Evolutionary conservation across 1,139 yeast genomes (phyloP), one percentile per base, ranked within the genome.

Genomic region (Candida sp.): DNA sequence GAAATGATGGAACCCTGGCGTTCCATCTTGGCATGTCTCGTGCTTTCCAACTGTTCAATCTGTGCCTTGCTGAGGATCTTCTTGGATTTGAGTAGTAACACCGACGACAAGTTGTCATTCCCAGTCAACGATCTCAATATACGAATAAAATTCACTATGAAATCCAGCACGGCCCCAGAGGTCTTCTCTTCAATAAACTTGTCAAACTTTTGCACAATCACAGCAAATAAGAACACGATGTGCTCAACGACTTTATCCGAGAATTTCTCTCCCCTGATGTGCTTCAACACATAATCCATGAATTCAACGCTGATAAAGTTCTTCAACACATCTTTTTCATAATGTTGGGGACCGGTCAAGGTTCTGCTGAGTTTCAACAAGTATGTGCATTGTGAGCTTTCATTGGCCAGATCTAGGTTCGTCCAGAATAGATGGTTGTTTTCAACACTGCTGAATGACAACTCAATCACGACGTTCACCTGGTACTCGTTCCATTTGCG

Each of bases 341-440:
- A 46, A 39, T 49, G 47, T 27, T 34, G 37, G 28, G 44, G 34
- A 6, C 22, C 12, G 5, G 47, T 7, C 28, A 53, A 40, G 25
- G 23, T 41, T 26, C 43, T 53, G n/a, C 35, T 37, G 2, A 53
- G 32, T 34, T 49, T 47, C 23, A 40, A 44, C 37, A 53, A 48
- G 41, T 50, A 53, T 27, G 28, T 42, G 8, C 26, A 35, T 42
- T 50, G 53, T 17, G 43, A 23, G 7, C 28, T 17, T 22, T 44
- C 41, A 26, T 39, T n/a, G 34, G 49, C 30, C 28, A 39, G 47
- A 7, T 39, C 31, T 30, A 53, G 47, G 34, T 44, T 48, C 3
- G 37, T 27, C 54, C 55, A 53, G 34, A 53, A 53, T 37, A 50
- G 42, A 11, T 34, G 49, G 37, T 46, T 41, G 39, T 47, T 42